Evolutionary conservation across 2,329 filamentous ascomycete species (phyloP), one percentile per base, ranked within the genome.

Genomic region (Venturia asperata): DNA sequence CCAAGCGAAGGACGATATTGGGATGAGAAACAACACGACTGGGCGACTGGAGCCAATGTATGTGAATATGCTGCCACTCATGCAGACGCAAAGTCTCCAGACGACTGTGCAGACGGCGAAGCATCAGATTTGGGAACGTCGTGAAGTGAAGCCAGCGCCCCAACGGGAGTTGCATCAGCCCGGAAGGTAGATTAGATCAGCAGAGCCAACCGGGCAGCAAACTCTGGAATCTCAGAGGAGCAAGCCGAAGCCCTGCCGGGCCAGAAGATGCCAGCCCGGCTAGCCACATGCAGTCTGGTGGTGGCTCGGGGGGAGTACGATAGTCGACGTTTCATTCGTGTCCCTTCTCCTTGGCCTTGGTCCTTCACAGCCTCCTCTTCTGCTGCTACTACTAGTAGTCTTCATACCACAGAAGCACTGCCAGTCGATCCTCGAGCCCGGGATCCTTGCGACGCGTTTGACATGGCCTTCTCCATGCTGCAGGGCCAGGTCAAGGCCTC

Each of bases 31-130:
- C 30, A 34, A 34, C 3, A 34, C 3, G 30, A 34, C 30, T 34
- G 55, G 17, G 55, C 7, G 17, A 34, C 30, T 11, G 27, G 21
- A 58, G 15, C 27, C 55, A 58, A n/a, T 58, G 55, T 58, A 58
- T 58, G 55, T 58, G 55, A 34, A 30, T 61, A 41, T 42, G 58
- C 58, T 42, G 58, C 58, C 2, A 30, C 49, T 34, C 49, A 55
- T 55, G 24, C 49, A 55, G 24, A 34, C 27, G 1, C 24, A 17
- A 17, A 34, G 11, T 17, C 15, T 19, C 13, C 30, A 56, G 13
- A 37, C 15, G 27, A n/a, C 15, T 55, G 13, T 55, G 19, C 49
- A 27, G 47, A 52, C 47, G 21, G n/a, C 47, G 47, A 52, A 52
- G 47, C 47, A 52, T 52, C 47, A 52, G 24, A 52, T 27, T 52